Conservation (phyloP, 148 eudicot genomes). For the Silene latifolia region DNA sequence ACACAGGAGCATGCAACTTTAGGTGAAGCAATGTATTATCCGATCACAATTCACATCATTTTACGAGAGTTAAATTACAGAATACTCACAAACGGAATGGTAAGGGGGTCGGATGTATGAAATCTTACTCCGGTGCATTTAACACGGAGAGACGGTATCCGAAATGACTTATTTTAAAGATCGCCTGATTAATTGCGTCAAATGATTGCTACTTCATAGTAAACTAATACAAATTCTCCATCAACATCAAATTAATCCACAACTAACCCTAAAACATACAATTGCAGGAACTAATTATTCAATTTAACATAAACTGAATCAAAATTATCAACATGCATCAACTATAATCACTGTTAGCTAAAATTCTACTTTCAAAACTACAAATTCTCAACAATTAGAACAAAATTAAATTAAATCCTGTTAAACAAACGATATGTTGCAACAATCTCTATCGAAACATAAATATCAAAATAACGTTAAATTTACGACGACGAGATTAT, state of each 20-base stretch:
- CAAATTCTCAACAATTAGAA: neutral
- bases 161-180: neutral
- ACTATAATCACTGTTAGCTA: neutral
- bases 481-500: too few relatives aligned
- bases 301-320: neutral
- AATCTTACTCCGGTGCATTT: neutral
- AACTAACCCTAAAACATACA: neutral
- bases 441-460: too few relatives aligned
- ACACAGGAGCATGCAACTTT: neutral
- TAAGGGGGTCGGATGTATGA: neutral
- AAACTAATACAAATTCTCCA: neutral
- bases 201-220: neutral
- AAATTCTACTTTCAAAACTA: neutral
- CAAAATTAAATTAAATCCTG: neutral
- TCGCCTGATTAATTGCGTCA: neutral
- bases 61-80: too few relatives aligned
- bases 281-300: neutral
- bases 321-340: neutral
- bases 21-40: neutral
- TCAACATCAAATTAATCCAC: neutral
- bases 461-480: too few relatives aligned
- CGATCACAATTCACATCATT: too few relatives aligned
- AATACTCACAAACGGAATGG: too few relatives aligned
- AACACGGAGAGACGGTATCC: neutral
- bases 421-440: too few relatives aligned